Evolutionary conservation across 371 early-diverging fungal genomes (phyloP).

Genomic region (Actinomucor elegans): DNA sequence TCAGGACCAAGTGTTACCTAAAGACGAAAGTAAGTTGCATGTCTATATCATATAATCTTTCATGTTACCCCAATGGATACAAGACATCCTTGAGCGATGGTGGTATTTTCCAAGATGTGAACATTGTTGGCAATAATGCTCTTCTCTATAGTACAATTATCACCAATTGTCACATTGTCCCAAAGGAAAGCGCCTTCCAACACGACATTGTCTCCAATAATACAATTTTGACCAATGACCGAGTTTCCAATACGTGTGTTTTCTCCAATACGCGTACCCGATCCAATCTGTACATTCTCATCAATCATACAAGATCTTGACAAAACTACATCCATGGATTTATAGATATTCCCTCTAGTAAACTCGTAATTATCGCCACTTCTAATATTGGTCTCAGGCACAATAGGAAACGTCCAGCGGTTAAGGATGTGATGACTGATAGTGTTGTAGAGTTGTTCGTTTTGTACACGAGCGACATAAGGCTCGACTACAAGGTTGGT

Average conservation of each 20-base stretch:
- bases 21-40: too few species aligned
- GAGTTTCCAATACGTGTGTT: conserved; percentile 70
- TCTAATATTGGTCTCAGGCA: conserved; percentile 83
- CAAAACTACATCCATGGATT: conserved; percentile 73
- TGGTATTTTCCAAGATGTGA: conserved; percentile 62
- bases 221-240: conserved; percentile 83
- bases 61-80: conserved; percentile 67
- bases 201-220: conserved; percentile 72
- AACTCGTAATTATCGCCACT: conserved; percentile 70
- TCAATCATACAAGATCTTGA: conserved; percentile 78
- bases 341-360: conserved; percentile 82
- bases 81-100: conserved; percentile 69
- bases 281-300: conserved; percentile 83
- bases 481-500: conserved; percentile 73
- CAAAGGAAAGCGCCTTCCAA: conserved; percentile 85
- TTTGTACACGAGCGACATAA: conserved; percentile 85
- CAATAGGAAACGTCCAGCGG: conserved; percentile 93
- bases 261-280: conserved; percentile 75
- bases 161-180: conserved; percentile 72
- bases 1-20: conserved; percentile 82
- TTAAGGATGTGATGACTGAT: conserved; percentile 87
- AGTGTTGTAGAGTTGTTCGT: conserved; percentile 82
- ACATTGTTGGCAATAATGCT: conserved; percentile 80
- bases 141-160: conserved; percentile 61
- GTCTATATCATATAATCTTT: too few species aligned